Conservation (phyloP, 805 yeast genomes). For the Jamesozyma lodderae region DNA sequence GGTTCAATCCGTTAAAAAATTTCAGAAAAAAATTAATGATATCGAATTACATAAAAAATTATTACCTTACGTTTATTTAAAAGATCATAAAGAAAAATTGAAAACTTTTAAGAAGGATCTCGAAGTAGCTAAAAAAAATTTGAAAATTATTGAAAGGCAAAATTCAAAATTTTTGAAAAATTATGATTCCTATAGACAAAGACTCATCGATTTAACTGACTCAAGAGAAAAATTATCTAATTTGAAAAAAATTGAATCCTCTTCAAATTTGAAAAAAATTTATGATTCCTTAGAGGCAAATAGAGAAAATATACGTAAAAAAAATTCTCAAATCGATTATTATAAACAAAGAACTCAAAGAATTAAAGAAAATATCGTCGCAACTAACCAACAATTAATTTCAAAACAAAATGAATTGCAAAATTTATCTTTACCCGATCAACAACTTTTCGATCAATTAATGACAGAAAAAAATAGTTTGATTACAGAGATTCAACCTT, state of each 20-base stretch:
- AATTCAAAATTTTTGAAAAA: constrained; percentile 14
- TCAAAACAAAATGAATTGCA: constrained; percentile 6
- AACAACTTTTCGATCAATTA: constrained; percentile 10
- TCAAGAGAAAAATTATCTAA: constrained; percentile 15
- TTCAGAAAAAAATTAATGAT: constrained; percentile 38
- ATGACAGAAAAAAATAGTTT: constrained; percentile 19
- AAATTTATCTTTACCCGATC: constrained; percentile 12
- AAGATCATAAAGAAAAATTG: constrained; percentile 31
- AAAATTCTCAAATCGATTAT: constrained; percentile 13
- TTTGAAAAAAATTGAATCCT: constrained; percentile 9
- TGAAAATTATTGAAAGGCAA: constrained; percentile 19
- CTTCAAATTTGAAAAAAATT: background rate
- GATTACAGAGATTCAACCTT: constrained; percentile 11
- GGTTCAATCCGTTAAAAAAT: constrained; percentile 41
- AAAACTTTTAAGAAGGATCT: constrained; percentile 22
- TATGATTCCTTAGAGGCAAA: constrained; percentile 13
- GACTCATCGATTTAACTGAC: constrained; percentile 8
- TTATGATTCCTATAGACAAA: no score
- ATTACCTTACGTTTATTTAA: constrained; percentile 41
- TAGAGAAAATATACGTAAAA: constrained; percentile 12
- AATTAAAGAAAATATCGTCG: constrained; percentile 11
- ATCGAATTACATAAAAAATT: constrained; percentile 40
- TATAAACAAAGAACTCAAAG: constrained; percentile 17
- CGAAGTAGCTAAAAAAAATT: constrained; percentile 24
- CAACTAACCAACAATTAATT: constrained; percentile 7